Percentiles rank a stretch among this genome's conserved stretches.
These are phyloP conservation scores for Nemania bipapillata DNA, from an alignment of 2,329 filamentous ascomycete genomes.

Conservation along the genomic window DNA sequence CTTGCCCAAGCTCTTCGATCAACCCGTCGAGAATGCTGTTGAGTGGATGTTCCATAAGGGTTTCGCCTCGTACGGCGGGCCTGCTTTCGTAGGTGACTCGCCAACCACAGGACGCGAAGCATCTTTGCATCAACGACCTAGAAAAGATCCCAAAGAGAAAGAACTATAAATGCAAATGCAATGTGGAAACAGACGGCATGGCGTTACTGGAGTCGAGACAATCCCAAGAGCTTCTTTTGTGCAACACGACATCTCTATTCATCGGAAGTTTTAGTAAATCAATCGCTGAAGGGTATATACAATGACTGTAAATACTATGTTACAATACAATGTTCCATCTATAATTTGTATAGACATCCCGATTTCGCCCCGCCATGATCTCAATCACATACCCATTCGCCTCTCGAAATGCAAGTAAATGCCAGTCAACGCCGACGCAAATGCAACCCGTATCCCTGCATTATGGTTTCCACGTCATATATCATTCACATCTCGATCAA, in stretches of 20 bases:
- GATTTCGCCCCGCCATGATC: background rate
- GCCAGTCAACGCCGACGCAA: slow-evolving; percentile 39
- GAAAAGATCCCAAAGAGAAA: slow-evolving; percentile 57
- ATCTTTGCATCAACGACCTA: slow-evolving; percentile 58
- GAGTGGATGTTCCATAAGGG: slow-evolving; percentile 89
- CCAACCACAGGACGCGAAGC: slow-evolving; percentile 66
- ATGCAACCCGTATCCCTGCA: slow-evolving; percentile 33
- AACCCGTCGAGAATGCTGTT: slow-evolving; percentile 90
- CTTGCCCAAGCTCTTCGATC: slow-evolving; percentile 84
- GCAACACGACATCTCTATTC: slow-evolving; percentile 26
- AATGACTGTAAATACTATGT: slow-evolving; percentile 14
- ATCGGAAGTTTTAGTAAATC: background rate
- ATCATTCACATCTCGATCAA: slow-evolving; percentile 67
- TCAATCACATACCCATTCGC: slow-evolving; percentile 19
- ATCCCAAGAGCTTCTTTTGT: slow-evolving; percentile 19
- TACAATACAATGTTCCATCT: slow-evolving; percentile 18
- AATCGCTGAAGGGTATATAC: slow-evolving; percentile 25
- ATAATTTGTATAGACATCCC: background rate
- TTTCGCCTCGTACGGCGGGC: slow-evolving; percentile 77
- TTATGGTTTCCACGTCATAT: slow-evolving; percentile 2
- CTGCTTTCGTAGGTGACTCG: slow-evolving; percentile 64
- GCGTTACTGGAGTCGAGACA: slow-evolving; percentile 35
- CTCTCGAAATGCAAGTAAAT: slow-evolving; percentile 36
- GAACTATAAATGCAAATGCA: slow-evolving; percentile 45
- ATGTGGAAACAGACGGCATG: slow-evolving; percentile 21